Conservation (phyloP, 495 filamentous ascomycete genomes). For the Melanomma pulvis-pyrius region DNA sequence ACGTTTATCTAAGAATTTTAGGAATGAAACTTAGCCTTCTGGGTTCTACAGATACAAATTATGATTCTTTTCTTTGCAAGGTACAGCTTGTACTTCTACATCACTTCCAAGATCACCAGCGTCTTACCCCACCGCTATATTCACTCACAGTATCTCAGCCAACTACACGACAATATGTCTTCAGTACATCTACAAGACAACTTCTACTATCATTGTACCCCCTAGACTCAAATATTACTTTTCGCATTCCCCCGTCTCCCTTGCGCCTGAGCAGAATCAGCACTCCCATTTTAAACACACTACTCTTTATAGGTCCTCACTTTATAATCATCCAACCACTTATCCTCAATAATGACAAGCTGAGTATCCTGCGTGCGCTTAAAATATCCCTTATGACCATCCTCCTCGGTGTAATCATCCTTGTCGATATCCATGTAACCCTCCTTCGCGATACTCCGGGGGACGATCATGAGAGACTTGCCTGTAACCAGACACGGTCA, state of each 20-base stretch:
- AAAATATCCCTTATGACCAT: neutral
- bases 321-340: conserved; percentile 15
- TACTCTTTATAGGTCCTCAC: conserved; percentile 10
- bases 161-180: no score
- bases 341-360: conserved; percentile 6
- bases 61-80: no score
- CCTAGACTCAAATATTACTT: neutral
- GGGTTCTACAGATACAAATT: no score
- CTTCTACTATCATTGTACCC: no score
- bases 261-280: neutral
- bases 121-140: no score
- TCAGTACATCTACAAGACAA: no score
- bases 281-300: neutral
- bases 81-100: no score
- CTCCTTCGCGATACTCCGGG: neutral
- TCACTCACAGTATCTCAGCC: no score
- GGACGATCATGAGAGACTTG: conserved; percentile 1
- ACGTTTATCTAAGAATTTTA: no score
- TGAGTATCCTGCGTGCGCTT: conserved; percentile 7
- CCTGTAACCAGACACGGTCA: no score
- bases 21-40: no score
- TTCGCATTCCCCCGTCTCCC: neutral
- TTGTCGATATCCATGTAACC: conserved; percentile 4
- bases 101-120: no score
- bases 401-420: conserved; percentile 5